Evolutionary conservation across 768 basidiomycete species (phyloP).

Genomic region (Lanmaoa rubissima): DNA sequence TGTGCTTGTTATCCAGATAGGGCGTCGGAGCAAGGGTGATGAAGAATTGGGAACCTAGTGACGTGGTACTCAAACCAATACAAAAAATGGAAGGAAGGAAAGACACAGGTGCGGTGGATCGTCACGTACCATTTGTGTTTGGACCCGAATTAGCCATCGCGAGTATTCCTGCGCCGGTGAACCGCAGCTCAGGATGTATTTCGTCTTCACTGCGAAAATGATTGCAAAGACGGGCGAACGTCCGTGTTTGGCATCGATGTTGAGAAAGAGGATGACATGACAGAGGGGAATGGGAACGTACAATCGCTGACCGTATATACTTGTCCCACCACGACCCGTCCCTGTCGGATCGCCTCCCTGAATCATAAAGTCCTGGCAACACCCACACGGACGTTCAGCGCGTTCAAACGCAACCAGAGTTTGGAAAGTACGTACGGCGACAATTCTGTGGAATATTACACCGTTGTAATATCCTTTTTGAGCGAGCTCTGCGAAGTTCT

Average conservation of each 20-base stretch:
- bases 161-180: slow-evolving; percentile 94
- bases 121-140: slow-evolving; percentile 70
- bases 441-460: slow-evolving; percentile 87
- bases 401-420: neutral
- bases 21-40: slow-evolving; percentile 82
- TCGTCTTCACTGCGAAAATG: slow-evolving; percentile 75
- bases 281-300: slow-evolving; percentile 34
- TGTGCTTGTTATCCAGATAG: slow-evolving; percentile 81
- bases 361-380: slow-evolving; percentile 87
- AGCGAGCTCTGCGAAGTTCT: slow-evolving; percentile 92
- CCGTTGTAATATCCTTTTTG: slow-evolving; percentile 92
- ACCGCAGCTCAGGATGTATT: slow-evolving; percentile 84
- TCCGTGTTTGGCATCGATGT: neutral
- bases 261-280: neutral
- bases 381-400: neutral
- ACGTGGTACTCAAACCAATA: neutral
- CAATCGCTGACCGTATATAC: slow-evolving; percentile 89
- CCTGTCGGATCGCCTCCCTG: slow-evolving; percentile 96
- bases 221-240: neutral
- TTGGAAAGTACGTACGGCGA: slow-evolving; percentile 50
- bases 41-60: slow-evolving; percentile 91
- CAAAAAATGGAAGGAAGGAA: neutral
- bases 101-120: neutral
- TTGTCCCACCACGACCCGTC: slow-evolving; percentile 88
- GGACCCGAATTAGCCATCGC: slow-evolving; percentile 98